phyloP scores from a whole-genome alignment of 805 yeast species.

The Kazachstania martiniae region DNA sequence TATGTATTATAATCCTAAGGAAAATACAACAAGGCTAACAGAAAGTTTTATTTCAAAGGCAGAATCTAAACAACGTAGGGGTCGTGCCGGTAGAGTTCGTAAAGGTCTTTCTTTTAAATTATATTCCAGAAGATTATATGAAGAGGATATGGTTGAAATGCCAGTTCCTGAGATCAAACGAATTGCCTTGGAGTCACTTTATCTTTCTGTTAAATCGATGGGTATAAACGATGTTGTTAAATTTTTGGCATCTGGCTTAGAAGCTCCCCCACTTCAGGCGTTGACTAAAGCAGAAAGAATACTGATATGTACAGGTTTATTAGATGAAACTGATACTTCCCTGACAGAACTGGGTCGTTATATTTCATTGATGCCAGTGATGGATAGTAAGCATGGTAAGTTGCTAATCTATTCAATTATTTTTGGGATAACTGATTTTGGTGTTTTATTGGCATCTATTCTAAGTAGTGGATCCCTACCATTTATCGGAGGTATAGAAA shows the following conservation, averaged over 20 bases:
- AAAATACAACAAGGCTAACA: conserved; percentile 57
- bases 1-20: conserved; percentile 54
- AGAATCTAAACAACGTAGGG: conserved; percentile 82
- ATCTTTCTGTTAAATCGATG: conserved; percentile 79
- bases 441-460: conserved; percentile 73
- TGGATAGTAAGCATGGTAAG: conserved; percentile 78
- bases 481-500: conserved; percentile 50
- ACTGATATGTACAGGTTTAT: conserved; percentile 64
- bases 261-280: conserved; percentile 51
- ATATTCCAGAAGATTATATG: conserved; percentile 53
- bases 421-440: conserved; percentile 69
- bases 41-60: conserved; percentile 88
- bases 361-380: conserved; percentile 69
- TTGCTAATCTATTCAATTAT: conserved; percentile 67
- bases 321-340: conserved; percentile 33
- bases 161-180: conserved; percentile 87
- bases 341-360: conserved; percentile 74
- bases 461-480: conserved; percentile 60
- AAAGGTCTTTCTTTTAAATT: conserved; percentile 74
- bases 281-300: conserved; percentile 32
- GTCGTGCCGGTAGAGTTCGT: conserved; percentile 96
- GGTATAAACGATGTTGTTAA: conserved; percentile 61
- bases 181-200: conserved; percentile 72
- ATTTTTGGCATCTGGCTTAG: conserved; percentile 68
- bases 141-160: conserved; percentile 46